These are phyloP conservation scores for Solanum chaucha DNA, from an alignment of 257 asterid species.

Conservation along the genomic window DNA sequence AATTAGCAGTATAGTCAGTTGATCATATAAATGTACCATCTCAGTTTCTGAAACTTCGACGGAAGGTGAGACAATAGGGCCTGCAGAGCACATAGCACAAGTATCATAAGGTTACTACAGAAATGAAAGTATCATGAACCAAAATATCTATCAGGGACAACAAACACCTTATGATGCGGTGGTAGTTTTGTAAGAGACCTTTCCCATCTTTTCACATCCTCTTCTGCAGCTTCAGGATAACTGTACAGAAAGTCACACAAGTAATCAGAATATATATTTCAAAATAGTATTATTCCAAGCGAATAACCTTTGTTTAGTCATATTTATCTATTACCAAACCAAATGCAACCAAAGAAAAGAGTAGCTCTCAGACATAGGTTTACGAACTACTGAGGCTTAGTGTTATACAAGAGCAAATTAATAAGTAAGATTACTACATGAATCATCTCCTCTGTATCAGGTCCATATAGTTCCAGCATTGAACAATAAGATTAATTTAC, in stretches of 20 bases:
- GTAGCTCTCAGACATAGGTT: background rate
- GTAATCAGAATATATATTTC: background rate
- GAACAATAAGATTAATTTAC: background rate
- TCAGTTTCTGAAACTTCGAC: constrained; percentile 64
- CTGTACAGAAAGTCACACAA: constrained; percentile 27
- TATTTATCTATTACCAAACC: background rate
- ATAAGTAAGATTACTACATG: background rate
- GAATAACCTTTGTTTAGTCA: background rate
- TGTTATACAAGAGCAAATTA: background rate
- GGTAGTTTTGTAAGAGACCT: constrained; percentile 65
- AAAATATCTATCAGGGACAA: background rate
- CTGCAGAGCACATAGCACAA: constrained; percentile 42
- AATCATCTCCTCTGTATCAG: background rate
- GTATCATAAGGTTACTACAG: background rate
- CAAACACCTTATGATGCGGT: constrained; percentile 61
- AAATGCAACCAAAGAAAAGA: background rate
- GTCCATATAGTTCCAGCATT: background rate
- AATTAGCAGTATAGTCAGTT: background rate
- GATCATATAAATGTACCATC: constrained; percentile 48
- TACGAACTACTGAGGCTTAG: background rate
- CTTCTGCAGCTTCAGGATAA: constrained; percentile 94
- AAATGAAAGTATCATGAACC: background rate
- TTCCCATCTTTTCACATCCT: constrained; percentile 76
- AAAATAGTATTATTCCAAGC: background rate
- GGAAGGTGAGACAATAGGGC: constrained; percentile 68